These are phyloP conservation scores for Magnolia sinica DNA, from an alignment of 164 flowering plant species.

Conservation along the genomic window DNA sequence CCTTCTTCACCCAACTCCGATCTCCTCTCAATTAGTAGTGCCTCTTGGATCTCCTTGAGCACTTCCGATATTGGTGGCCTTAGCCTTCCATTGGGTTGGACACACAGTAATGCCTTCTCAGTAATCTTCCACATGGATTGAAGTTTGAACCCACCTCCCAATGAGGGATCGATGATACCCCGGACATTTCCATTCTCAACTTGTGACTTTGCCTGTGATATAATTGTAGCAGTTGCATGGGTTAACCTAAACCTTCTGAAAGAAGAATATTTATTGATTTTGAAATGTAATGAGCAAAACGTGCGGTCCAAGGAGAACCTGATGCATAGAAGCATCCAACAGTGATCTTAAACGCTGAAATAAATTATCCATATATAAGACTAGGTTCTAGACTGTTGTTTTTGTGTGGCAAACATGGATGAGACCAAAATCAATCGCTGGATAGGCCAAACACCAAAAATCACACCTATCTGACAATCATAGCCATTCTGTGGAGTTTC, in stretches of 20 bases:
- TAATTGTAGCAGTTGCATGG: background rate
- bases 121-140: conserved; percentile 99
- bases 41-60: conserved; percentile 98
- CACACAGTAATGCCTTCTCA: conserved; percentile 93
- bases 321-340: background rate
- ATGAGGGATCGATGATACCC: conserved; percentile 76
- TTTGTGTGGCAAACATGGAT: background rate
- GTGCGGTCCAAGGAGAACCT: too few species aligned
- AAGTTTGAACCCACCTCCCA: conserved; percentile 57
- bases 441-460: background rate
- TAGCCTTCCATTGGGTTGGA: conserved; percentile 72
- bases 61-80: conserved; percentile 95
- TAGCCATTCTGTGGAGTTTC: background rate
- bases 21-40: conserved; percentile 68
- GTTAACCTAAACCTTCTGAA: too few species aligned
- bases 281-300: too few species aligned
- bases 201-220: conserved; percentile 74
- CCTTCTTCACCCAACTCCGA: conserved; percentile 48
- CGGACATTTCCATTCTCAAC: conserved; percentile 90
- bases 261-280: too few species aligned
- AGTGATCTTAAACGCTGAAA: background rate
- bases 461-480: background rate
- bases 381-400: background rate
- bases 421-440: background rate
- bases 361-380: background rate